Evolutionary conservation across 2,329 filamentous ascomycete species (phyloP).

Genomic region (Curvularia lunata): DNA sequence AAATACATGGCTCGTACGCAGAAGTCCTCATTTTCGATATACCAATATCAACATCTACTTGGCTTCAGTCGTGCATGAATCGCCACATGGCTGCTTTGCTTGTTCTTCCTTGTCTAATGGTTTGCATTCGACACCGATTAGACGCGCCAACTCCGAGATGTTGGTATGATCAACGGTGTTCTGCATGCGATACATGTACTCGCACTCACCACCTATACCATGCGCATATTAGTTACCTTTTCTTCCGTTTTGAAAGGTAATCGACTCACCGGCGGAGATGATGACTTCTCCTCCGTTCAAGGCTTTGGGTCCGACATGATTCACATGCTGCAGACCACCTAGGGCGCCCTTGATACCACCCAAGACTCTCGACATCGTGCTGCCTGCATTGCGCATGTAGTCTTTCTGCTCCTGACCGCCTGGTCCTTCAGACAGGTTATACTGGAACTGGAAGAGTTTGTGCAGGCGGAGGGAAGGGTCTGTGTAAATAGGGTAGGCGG

Average conservation of each 20-base stretch:
- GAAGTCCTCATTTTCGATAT: too few species aligned
- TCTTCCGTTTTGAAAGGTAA: neutral
- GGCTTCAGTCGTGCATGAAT: neutral
- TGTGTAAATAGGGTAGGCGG: constrained; percentile 33
- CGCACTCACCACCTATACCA: constrained; percentile 26
- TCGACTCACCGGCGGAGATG: constrained; percentile 23
- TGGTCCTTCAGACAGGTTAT: constrained; percentile 19
- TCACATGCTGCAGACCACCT: constrained; percentile 24
- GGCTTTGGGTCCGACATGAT: constrained; percentile 30
- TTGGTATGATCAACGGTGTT: constrained; percentile 35
- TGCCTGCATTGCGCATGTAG: constrained; percentile 32
- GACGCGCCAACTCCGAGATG: constrained; percentile 23
- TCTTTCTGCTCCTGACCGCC: constrained; percentile 25
- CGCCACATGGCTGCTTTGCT: neutral
- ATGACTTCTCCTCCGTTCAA: constrained; percentile 35
- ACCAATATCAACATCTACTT: neutral
- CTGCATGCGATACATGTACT: constrained; percentile 37
- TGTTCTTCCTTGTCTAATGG: neutral
- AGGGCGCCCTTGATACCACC: constrained; percentile 31
- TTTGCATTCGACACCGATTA: constrained; percentile 6
- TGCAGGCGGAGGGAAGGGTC: constrained; percentile 30
- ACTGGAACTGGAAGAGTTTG: constrained; percentile 32
- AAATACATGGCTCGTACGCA: too few species aligned
- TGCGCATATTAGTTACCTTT: neutral
- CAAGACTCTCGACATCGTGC: constrained; percentile 16